These are phyloP conservation scores for Yamadazyma friedrichii DNA, from an alignment of 1,139 yeast species.

Conservation along the genomic window DNA sequence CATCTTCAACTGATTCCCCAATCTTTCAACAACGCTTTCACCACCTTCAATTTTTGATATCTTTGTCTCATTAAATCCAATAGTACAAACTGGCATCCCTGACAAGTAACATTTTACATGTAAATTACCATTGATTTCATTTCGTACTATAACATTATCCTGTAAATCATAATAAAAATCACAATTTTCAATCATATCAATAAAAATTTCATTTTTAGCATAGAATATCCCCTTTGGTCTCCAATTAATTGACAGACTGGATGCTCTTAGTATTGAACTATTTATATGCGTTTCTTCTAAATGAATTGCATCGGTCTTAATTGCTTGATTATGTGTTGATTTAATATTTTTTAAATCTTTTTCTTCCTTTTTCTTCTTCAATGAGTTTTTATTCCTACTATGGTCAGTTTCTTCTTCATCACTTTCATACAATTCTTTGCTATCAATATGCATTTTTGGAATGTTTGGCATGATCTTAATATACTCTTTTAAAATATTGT, in stretches of 20 bases:
- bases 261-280: conserved; percentile 53
- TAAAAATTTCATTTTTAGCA: conserved; percentile 46
- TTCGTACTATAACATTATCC: conserved; percentile 26
- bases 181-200: conserved; percentile 42
- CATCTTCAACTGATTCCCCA: conserved; percentile 9
- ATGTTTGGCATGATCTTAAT: conserved; percentile 40
- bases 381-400: not conserved
- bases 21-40: conserved; percentile 11
- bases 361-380: conserved; percentile 4
- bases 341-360: conserved; percentile 20
- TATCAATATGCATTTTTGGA: conserved; percentile 20
- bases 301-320: conserved; percentile 30
- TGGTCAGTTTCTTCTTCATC: conserved; percentile 6
- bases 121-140: conserved; percentile 40
- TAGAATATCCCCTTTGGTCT: conserved; percentile 49
- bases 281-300: conserved; percentile 41
- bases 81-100: conserved; percentile 46
- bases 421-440: conserved; percentile 13
- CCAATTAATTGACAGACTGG: conserved; percentile 46
- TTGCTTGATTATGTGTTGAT: conserved; percentile 44
- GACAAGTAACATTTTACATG: conserved; percentile 41
- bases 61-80: conserved; percentile 42
- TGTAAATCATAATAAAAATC: conserved; percentile 41
- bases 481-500: conserved; percentile 43
- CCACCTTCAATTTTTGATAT: conserved; percentile 23